These are phyloP conservation scores for Violaceomyces palustris DNA, from an alignment of 1,284 basidiomycete species.

Conservation along the genomic window DNA sequence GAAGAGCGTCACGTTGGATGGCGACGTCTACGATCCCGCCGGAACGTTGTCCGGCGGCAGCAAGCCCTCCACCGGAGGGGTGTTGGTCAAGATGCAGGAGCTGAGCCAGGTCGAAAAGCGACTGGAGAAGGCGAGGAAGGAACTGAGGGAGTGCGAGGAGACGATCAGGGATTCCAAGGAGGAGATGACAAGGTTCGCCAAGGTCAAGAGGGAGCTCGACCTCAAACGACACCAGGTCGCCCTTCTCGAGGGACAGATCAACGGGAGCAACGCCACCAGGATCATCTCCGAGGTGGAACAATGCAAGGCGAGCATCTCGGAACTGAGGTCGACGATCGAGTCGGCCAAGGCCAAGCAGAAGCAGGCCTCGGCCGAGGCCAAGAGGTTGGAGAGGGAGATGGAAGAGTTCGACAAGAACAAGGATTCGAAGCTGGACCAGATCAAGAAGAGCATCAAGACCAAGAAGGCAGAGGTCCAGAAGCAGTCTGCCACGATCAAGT, in stretches of 20 bases:
- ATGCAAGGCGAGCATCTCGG: conserved; percentile 64
- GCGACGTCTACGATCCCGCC: conserved; percentile 93
- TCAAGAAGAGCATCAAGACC: conserved; percentile 72
- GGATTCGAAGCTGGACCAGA: conserved; percentile 88
- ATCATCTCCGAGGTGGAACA: conserved; percentile 74
- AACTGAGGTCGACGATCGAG: conserved; percentile 65
- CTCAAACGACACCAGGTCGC: conserved; percentile 82
- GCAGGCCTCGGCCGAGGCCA: conserved; percentile 69
- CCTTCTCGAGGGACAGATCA: conserved; percentile 77
- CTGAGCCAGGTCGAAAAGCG: conserved; percentile 63
- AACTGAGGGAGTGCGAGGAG: conserved; percentile 61
- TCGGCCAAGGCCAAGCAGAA: conserved; percentile 71
- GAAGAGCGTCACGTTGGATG: conserved; percentile 85
- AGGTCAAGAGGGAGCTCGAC: conserved; percentile 68
- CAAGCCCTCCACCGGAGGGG: conserved; percentile 67
- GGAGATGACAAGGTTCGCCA: conserved; percentile 64
- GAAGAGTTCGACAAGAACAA: conserved; percentile 97
- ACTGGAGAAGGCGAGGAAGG: conserved; percentile 58
- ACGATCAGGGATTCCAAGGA: conserved; percentile 61
- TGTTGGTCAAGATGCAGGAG: conserved; percentile 81
- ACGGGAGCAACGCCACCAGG: conserved; percentile 78
- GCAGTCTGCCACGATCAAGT: conserved; percentile 74
- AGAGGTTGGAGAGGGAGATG: conserved; percentile 91
- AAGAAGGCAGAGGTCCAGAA: conserved; percentile 78
- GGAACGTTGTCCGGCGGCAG: conserved; percentile 91